phyloP scores from a whole-genome alignment of 306 rosid genomes.

The Acacia confusa region DNA sequence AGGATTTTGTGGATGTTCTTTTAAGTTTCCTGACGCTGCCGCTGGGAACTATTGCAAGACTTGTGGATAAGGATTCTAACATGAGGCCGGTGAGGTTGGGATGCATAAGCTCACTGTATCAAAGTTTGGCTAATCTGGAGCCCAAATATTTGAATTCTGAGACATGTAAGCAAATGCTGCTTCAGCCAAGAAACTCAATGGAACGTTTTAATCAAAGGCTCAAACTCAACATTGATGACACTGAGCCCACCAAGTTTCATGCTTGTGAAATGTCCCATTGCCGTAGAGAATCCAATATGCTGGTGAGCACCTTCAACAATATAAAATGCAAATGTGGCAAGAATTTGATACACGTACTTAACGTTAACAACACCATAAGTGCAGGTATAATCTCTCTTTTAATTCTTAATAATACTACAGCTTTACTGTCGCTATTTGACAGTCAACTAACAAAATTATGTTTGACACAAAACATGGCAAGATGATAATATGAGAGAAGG shows the following conservation, averaged over 20 bases:
- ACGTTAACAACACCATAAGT: no score
- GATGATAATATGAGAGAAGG: background rate
- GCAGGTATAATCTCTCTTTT: background rate
- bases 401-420: no score
- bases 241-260: background rate
- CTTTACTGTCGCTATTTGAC: background rate
- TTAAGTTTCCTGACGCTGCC: background rate
- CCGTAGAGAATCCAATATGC: background rate
- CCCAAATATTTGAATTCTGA: background rate
- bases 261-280: background rate
- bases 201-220: background rate
- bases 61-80: background rate
- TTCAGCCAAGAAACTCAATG: slow-evolving; percentile 17
- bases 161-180: background rate
- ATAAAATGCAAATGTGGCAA: background rate
- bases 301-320: background rate
- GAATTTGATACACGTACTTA: background rate
- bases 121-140: background rate
- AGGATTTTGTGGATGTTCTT: background rate
- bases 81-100: background rate
- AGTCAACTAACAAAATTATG: no score
- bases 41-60: background rate
- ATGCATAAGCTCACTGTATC: background rate
- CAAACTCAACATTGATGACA: slow-evolving; percentile 21
- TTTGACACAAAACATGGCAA: background rate